These are phyloP conservation scores for Mycocentrospora acerina DNA, from an alignment of 2,329 filamentous ascomycete genomes.

Conservation along the genomic window DNA sequence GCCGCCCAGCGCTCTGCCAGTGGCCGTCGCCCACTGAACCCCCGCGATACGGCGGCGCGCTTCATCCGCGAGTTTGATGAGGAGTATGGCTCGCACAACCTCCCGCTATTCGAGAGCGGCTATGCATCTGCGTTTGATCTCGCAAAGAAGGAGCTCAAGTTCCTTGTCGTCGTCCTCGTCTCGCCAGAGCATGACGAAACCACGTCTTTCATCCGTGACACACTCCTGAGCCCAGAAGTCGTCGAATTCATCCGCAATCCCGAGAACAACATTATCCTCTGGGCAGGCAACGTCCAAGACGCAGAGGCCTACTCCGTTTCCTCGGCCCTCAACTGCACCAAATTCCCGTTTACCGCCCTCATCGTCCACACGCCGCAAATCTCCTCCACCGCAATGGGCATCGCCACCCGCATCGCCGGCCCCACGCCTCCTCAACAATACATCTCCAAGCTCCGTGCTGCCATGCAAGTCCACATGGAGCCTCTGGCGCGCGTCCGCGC, in stretches of 20 bases:
- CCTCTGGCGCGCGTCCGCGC: constrained; percentile 74
- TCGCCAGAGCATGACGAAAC: constrained; percentile 96
- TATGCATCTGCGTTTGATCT: constrained; percentile 89
- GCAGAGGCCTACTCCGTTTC: constrained; percentile 93
- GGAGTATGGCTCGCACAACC: constrained; percentile 71
- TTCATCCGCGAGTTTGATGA: constrained; percentile 95
- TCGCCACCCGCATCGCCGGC: constrained; percentile 76
- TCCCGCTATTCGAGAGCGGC: constrained; percentile 83
- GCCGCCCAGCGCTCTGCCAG: constrained; percentile 57
- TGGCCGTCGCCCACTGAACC: constrained; percentile 74
- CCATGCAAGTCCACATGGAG: constrained; percentile 73
- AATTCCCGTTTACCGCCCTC: constrained; percentile 85
- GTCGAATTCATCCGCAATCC: constrained; percentile 72
- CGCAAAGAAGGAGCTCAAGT: constrained; percentile 88
- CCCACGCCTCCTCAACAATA: constrained; percentile 70
- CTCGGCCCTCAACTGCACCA: constrained; percentile 82
- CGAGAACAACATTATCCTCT: constrained; percentile 78
- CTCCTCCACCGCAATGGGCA: constrained; percentile 84
- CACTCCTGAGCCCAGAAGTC: constrained; percentile 74
- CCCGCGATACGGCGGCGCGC: constrained; percentile 81
- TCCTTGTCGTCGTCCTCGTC: constrained; percentile 82
- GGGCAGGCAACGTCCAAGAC: constrained; percentile 91
- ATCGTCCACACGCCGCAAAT: constrained; percentile 86
- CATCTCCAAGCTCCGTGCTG: constrained; percentile 70
- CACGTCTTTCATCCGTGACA: constrained; percentile 75